Percentiles rank a stretch among this genome's conserved stretches.
Evolutionary conservation across 2,329 filamentous ascomycete species (phyloP).

Genomic region (Stachybotrys echinatus): DNA sequence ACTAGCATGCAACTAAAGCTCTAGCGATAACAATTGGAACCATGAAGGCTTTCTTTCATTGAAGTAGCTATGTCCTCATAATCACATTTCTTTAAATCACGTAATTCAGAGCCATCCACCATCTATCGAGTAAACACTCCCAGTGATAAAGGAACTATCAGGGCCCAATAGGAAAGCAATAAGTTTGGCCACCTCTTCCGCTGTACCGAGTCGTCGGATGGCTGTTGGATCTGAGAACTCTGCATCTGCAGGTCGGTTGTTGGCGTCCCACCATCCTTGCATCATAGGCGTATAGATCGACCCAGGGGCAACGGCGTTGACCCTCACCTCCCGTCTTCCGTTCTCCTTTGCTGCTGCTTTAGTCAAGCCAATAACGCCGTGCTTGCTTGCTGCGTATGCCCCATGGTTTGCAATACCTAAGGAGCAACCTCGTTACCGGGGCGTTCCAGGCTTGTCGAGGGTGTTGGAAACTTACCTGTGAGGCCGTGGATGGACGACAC

Average conservation of each 20-base stretch:
- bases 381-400: conserved; percentile 28
- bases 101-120: conserved; percentile 31
- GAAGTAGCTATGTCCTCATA: too few species aligned
- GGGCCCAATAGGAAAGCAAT: conserved; percentile 43
- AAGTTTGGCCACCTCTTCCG: conserved; percentile 40
- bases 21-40: too few species aligned
- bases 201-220: conserved; percentile 36
- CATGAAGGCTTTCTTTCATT: too few species aligned
- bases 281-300: conserved; percentile 43
- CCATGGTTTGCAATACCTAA: conserved; percentile 22
- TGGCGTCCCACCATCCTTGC: conserved; percentile 33
- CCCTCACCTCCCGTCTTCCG: conserved; percentile 33
- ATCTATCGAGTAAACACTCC: conserved; percentile 38
- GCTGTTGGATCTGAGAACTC: conserved; percentile 36
- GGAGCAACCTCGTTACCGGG: too few species aligned
- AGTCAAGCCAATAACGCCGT: conserved; percentile 26
- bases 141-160: conserved; percentile 40
- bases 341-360: conserved; percentile 24
- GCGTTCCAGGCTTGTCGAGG: background rate
- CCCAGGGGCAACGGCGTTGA: conserved; percentile 40
- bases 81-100: too few species aligned
- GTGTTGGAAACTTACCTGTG: conserved; percentile 41
- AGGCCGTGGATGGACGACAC: conserved; percentile 40
- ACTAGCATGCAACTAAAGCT: too few species aligned
- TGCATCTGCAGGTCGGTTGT: conserved; percentile 24